Evolutionary conservation across 2,329 filamentous ascomycete species (phyloP), one percentile per base, ranked within the genome.

Genomic region (Cladosporium sp.): DNA sequence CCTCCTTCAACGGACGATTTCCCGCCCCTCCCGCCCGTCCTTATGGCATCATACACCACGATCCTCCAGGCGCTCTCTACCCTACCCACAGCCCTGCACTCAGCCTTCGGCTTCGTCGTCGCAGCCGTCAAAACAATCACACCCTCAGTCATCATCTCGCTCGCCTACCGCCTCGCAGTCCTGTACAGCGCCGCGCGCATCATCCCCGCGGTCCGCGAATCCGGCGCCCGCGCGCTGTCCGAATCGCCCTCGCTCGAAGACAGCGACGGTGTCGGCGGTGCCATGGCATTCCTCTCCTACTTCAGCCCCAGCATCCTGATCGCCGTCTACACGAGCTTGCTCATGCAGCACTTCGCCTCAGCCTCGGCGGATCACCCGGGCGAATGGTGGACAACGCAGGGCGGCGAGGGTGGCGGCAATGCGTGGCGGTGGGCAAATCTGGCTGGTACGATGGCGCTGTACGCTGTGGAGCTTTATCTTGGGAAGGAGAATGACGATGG

Each of bases 21-120:
- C 56, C 93, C 93, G 37, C 93, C 93, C n/a, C 78, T 98, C 41
- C 93, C 93, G 11, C 93, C 93, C 1, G 90, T 97, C 59, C 92
- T 98, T 69, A 97, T 97, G 92, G 93, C 92, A 4, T 96, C 91
- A 6, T 97, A 96, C 71, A 92, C 90, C 22, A 96, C 92, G 0
- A 75, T 97, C 41, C 77, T 96, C 43, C 88, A 95, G 61, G 81
- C 91, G 43, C 76, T 97, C 35, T 87, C 88, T 52, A 86, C 85
- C 3, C 77, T 95, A n/a, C 92, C 89, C 2, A 85, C 81, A 3
- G 90, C 87, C 28, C 83, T 95, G 3, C 87, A 88, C 69, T 91
- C 89, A 0, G 86, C 85, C 0, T 85, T 95, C 63, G 88, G 85
- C 58, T 89, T 97, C 63, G 82, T 96, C 60, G 84, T 91, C 54